phyloP scores from a whole-genome alignment of 2,329 filamentous ascomycete species.

The Fusarium temperatum region DNA sequence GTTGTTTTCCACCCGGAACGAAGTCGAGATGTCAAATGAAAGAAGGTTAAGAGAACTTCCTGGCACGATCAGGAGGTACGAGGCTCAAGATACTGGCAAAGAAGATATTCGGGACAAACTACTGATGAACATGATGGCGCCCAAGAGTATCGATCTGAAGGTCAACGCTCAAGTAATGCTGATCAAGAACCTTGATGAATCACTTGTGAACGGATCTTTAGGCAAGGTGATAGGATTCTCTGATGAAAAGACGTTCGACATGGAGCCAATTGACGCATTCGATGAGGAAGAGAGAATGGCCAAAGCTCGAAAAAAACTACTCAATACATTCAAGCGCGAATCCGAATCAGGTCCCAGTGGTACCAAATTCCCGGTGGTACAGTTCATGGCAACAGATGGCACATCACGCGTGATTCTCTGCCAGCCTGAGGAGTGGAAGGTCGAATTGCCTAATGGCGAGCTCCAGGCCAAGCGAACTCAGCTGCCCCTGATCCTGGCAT shows the following conservation, averaged over 20 bases:
- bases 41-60: constrained; percentile 76
- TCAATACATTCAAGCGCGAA: constrained; percentile 57
- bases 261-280: constrained; percentile 52
- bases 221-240: constrained; percentile 73
- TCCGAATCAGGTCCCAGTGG: constrained; percentile 56
- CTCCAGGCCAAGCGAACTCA: constrained; percentile 87
- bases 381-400: constrained; percentile 82
- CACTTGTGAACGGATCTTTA: constrained; percentile 91
- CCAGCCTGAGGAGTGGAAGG: constrained; percentile 91
- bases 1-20: constrained; percentile 87
- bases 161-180: constrained; percentile 97
- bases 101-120: constrained; percentile 76
- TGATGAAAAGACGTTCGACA: constrained; percentile 52
- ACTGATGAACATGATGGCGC: constrained; percentile 92
- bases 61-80: constrained; percentile 73
- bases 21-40: constrained; percentile 89
- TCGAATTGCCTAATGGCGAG: constrained; percentile 94
- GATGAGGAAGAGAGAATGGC: constrained; percentile 54
- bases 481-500: constrained; percentile 89
- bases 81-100: constrained; percentile 82
- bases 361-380: constrained; percentile 81
- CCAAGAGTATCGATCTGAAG: constrained; percentile 81
- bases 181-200: constrained; percentile 98
- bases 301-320: constrained; percentile 65
- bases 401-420: constrained; percentile 73